Evolutionary conservation across 1,139 yeast species (phyloP), one percentile per base, ranked within the genome.

Genomic region (Lodderomyces orthopsilosis): DNA sequence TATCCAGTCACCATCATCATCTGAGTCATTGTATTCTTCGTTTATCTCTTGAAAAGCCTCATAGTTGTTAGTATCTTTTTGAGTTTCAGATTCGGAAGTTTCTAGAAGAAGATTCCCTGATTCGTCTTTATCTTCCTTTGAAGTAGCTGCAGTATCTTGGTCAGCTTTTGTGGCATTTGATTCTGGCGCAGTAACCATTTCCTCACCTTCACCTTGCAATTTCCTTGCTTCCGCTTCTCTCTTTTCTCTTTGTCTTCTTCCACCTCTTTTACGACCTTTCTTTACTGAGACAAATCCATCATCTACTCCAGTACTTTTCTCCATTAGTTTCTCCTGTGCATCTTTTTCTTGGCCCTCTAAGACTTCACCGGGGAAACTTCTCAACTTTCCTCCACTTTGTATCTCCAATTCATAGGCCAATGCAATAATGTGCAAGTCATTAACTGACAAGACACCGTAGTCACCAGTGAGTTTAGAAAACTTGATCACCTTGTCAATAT

Each of bases 1-100:
- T 55, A 93, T 94, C 98, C 98, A 93, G 41, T 88, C 97, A 18
- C 94, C 96, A 52, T 86, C 96, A 52, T 85, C 94, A 46, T 84
- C 85, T 3, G 72, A 74, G 41, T 69, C 84, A 36, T 77, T 75
- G 43, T 71, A 79, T 9, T 75, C 82, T 48, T 75, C 81, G 1
- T 55, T 53, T 8, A 62, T 44, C 35, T 51, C 41, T 45, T 43
- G 46, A 7, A 10, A 10, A 3, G 19, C n/a, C 37, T 41, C 40
- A n/a, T n/a, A n/a, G 43, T 46, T 32, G 44, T 43, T 35, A 51
- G 48, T 18, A 30, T 13, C n/a, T 40, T 24, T 24, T 23, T 37
- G 41, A 44, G 4, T 21, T 6, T 21, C 23, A 8, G 23, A 8
- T 21, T 19, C 4, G 23, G 22, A 9, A n/a, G n/a, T n/a, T n/a